These are phyloP conservation scores for Picea sitchensis DNA, from an alignment of 75 land plant genomes.

Conservation along the genomic window DNA sequence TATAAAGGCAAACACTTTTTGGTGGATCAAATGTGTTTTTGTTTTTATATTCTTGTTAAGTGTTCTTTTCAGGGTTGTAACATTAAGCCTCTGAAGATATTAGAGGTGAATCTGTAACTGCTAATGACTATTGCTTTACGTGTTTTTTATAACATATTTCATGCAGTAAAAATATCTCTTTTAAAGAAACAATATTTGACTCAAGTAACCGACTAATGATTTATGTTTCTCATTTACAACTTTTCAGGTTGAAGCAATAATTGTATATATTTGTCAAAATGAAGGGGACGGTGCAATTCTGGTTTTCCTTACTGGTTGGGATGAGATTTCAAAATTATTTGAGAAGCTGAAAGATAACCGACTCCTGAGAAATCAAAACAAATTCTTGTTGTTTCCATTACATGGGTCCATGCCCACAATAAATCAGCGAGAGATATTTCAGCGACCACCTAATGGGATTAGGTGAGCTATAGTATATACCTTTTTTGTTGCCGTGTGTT, in stretches of 20 bases:
- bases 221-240: not conserved
- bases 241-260: conserved; percentile 74
- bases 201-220: not conserved
- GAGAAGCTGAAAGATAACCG: conserved; percentile 69
- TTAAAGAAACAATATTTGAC: not conserved
- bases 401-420: conserved; percentile 99
- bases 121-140: not conserved
- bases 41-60: too few relatives aligned
- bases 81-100: too few relatives aligned
- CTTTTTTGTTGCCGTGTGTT: not conserved
- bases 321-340: conserved; percentile 91
- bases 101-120: not conserved
- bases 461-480: conserved; percentile 16
- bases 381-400: conserved; percentile 76
- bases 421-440: conserved; percentile 94
- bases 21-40: too few relatives aligned
- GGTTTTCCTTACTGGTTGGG: conserved; percentile 98
- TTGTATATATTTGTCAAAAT: conserved; percentile 78
- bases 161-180: not conserved
- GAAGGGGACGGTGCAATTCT: conserved; percentile 89
- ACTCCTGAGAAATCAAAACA: conserved; percentile 52
- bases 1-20: too few relatives aligned
- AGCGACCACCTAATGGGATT: conserved; percentile 70
- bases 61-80: too few relatives aligned
- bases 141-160: not conserved